Evolutionary conservation across 2,329 filamentous ascomycete species (phyloP).

Genomic region (Corinectria fuckeliana): DNA sequence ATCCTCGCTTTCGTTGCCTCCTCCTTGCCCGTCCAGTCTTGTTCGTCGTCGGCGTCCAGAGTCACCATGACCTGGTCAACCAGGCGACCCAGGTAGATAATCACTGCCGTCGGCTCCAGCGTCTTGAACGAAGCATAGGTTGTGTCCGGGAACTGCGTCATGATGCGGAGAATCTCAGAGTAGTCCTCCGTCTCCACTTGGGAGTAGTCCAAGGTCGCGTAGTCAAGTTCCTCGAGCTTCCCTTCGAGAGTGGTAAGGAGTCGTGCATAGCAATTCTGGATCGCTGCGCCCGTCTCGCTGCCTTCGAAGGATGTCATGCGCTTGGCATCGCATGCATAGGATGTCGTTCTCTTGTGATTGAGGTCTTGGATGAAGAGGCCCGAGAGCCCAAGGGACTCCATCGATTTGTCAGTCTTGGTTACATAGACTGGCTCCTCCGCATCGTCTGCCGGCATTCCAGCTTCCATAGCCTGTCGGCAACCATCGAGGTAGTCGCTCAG

Average conservation of each 20-base stretch:
- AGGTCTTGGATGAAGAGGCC: constrained; percentile 35
- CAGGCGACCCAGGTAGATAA: constrained; percentile 59
- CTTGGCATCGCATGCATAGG: constrained; percentile 32
- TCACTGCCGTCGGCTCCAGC: constrained; percentile 70
- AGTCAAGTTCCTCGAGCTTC: constrained; percentile 14
- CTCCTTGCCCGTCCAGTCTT: constrained; percentile 45
- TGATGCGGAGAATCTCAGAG: constrained; percentile 54
- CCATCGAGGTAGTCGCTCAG: constrained; percentile 32
- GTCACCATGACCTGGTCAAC: constrained; percentile 23
- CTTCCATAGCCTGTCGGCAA: constrained; percentile 11
- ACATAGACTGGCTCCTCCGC: constrained; percentile 17
- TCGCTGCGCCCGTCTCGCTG: constrained; percentile 24
- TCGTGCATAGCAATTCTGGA: constrained; percentile 36
- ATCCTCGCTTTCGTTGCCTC: constrained; percentile 62
- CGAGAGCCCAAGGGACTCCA: constrained; percentile 22
- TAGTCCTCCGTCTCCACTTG: constrained; percentile 29
- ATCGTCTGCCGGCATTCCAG: constrained; percentile 3
- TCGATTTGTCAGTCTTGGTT: constrained; percentile 18
- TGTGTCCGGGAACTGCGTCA: constrained; percentile 71
- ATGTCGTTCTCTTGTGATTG: constrained; percentile 33
- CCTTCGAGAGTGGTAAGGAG: constrained; percentile 14
- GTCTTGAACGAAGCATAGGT: constrained; percentile 68
- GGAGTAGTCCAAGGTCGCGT: constrained; percentile 18
- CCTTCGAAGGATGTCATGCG: constrained; percentile 42
- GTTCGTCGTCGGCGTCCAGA: constrained; percentile 60